Base-by-base conservation (phyloP, 805 yeast genomes). In the Pichia cephalocereana region DNA sequence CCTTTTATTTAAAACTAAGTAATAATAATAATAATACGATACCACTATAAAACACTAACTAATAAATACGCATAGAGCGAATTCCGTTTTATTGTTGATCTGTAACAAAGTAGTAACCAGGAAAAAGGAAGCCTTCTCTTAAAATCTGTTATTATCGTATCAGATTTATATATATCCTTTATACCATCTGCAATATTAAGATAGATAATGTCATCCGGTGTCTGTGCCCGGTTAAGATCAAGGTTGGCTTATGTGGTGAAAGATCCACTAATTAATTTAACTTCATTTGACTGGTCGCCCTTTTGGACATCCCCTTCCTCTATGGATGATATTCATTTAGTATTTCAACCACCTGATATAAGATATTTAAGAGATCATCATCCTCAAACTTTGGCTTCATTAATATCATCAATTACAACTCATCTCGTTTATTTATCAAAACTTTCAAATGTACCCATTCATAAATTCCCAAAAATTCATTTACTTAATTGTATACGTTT, bases 401-500 rank as follows among this genome's bases (percentile, higher is more conserved):
- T 87, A 41, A 51, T 87, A 2, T 56, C 74, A 43, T 65, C 69
- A 4, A 53, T 72, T 0, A 53, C 74, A 3, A 57, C 62, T 30
- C 65, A 72, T 50, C 52, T 70, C 34, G 44, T 64, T 43, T 49
- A 59, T 48, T 50, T 70, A 38, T 41, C 52, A 18, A 51, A 39
- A 8, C 27, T 46, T 36, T 57, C 56, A 44, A 51, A 32, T 62
- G 71, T 53, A 52, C 64, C 43, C 19, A 54, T 55, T 19, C 44
- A 56, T 18, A 32, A 46, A 23, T 54, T 65, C 45, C 63, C 68
- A 15, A 47, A 58, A 2, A 51, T 49, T n/a, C 66, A 77, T 52
- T 57, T 81, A 11, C 64, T 84, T 43, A 82, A 79, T 50, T 80
- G 87, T 56, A 56, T 83, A 8, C 72, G 96, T 37, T 62, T 84